Base-by-base conservation (phyloP, 2,329 filamentous ascomycete species). In the Aspergillus pseudonomiae region DNA sequence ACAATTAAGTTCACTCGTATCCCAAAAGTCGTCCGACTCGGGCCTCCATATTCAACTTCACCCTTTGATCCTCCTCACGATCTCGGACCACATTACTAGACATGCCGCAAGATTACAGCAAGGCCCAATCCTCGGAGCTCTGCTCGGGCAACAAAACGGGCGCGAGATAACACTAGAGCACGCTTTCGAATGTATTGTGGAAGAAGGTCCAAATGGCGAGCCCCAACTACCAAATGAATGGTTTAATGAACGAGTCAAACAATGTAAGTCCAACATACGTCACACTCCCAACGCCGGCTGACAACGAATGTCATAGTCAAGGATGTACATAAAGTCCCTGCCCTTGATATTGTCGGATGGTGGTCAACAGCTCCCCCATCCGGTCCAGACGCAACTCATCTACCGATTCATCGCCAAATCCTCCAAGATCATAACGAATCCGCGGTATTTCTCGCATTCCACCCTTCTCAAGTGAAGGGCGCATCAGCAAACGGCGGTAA, bases 21-120 rank as follows among this genome's bases (percentile, higher is more conserved):
- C 89, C 6, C 84, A 83, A 63, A 90, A 88, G 78, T 85, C 88
- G 6, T 88, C 87, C 48, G 92, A 95, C 78, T 90, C 89, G 24
- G 88, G 88, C 57, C 87, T 96, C 52, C 90, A 93, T 68, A 88
- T 93, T 61, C 88, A 93, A 71, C 88, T 99, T 21, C 95, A 99
- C 74, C 95, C 95, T 30, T 89, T 99, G 56, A 94, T 97, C 59
- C 90, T 98, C 69, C 91, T 99, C 80, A 96, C 91, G 68, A 95
- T 99, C 73, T 97, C 94, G 70, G 95, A 99, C 79, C 96, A 96
- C 78, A 93, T 98, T 77, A 96, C 94, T 63, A 88, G 95, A 64
- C 94, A 97, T 78, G 92, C 90, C 1, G 85, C 97, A 62, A 88
- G 95, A 63, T 83, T 88, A 59, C 89, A 93, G 71, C 77, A 83